phyloP scores from a whole-genome alignment of 495 filamentous ascomycete genomes.

The Aspergillus panamensis region DNA sequence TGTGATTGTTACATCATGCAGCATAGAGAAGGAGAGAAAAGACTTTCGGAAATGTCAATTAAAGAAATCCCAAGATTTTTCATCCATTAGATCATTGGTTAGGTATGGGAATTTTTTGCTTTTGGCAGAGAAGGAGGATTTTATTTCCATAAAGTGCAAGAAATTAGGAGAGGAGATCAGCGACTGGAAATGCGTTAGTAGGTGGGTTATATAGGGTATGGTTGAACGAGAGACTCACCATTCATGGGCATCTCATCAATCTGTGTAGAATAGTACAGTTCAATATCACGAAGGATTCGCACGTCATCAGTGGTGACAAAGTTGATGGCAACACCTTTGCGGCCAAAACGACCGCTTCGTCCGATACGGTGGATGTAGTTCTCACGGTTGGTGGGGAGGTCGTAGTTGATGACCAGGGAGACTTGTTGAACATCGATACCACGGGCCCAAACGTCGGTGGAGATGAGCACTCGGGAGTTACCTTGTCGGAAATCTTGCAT shows the following conservation, averaged over 20 bases:
- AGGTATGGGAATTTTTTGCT: background rate
- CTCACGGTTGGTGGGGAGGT: conserved; percentile 96
- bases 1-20: background rate
- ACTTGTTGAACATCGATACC: conserved; percentile 99
- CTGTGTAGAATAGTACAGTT: conserved; percentile 95
- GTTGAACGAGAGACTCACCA: conserved; percentile 33
- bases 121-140: background rate
- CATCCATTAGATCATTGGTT: background rate
- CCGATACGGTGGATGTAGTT: conserved; percentile 99
- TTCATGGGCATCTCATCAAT: conserved; percentile 99
- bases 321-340: conserved; percentile 99
- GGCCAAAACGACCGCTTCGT: conserved; percentile 89
- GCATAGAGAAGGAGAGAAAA: background rate
- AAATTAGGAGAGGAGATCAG: conserved; percentile 45
- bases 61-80: background rate
- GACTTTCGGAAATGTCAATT: background rate
- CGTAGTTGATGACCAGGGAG: conserved; percentile 99
- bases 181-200: conserved; percentile 28
- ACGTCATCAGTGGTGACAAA: conserved; percentile 98
- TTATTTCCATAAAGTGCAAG: background rate
- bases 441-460: conserved; percentile 94
- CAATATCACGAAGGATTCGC: conserved; percentile 94
- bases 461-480: conserved; percentile 94
- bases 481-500: conserved; percentile 99
- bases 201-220: background rate